These are phyloP conservation scores for Domatiomyces catenatus DNA, from an alignment of 2,329 filamentous ascomycete genomes.

Conservation along the genomic window DNA sequence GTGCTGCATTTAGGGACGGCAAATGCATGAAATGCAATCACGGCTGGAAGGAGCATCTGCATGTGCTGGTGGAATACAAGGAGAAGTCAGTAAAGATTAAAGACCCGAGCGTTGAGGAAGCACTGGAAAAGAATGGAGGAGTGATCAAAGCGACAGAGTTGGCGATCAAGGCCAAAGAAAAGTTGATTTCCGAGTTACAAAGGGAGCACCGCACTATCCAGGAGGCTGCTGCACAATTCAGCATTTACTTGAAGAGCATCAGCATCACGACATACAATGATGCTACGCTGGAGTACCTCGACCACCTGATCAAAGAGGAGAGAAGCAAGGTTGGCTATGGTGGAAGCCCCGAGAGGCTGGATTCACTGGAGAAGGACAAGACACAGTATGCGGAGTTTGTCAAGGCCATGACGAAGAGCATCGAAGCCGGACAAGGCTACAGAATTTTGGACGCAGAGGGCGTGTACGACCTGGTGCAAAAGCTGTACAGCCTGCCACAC, in stretches of 20 bases:
- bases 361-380: slow-evolving; percentile 4
- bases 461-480: slow-evolving; percentile 13
- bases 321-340: slow-evolving; percentile 21
- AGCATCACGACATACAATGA: slow-evolving; percentile 29
- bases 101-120: slow-evolving; percentile 17
- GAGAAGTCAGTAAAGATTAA: slow-evolving; percentile 15
- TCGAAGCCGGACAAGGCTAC: slow-evolving; percentile 3
- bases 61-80: slow-evolving; percentile 22
- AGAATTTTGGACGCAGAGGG: slow-evolving; percentile 4
- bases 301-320: slow-evolving; percentile 26
- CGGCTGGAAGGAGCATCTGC: slow-evolving; percentile 25
- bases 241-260: slow-evolving; percentile 26
- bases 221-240: slow-evolving; percentile 24
- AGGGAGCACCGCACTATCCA: slow-evolving; percentile 23
- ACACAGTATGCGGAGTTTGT: slow-evolving; percentile 7
- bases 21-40: slow-evolving; percentile 21
- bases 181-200: slow-evolving; percentile 19
- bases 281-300: slow-evolving; percentile 26
- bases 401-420: slow-evolving; percentile 14
- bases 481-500: slow-evolving; percentile 17
- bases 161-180: slow-evolving; percentile 17
- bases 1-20: slow-evolving; percentile 17
- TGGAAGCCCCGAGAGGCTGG: slow-evolving; percentile 15
- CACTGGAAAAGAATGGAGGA: slow-evolving; percentile 16
- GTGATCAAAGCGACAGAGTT: slow-evolving; percentile 17